phyloP scores from a whole-genome alignment of 352 stramenopile species.

The Phytophthora pistaciae region DNA sequence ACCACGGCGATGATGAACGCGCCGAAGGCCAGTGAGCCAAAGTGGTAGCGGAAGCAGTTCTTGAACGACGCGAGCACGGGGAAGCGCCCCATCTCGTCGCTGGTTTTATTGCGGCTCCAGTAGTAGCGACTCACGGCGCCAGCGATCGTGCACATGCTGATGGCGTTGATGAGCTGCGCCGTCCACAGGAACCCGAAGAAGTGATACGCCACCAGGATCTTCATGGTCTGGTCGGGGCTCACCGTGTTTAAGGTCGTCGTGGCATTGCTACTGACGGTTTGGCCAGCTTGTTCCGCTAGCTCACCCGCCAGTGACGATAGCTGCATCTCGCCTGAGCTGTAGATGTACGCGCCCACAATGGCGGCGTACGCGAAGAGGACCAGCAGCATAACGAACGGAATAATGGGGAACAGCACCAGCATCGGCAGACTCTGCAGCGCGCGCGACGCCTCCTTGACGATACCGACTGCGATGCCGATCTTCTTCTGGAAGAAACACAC shows the following conservation, averaged over 20 bases:
- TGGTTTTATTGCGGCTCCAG: constrained; percentile 87
- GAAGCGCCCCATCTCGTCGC: constrained; percentile 71
- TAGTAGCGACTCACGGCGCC: constrained; percentile 94
- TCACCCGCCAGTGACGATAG: constrained; percentile 44
- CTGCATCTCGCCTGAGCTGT: constrained; percentile 62
- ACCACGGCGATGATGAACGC: constrained; percentile 97
- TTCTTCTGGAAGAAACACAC: constrained; percentile 89
- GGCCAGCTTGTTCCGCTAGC: constrained; percentile 9
- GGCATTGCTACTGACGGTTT: constrained; percentile 17
- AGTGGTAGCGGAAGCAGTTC: constrained; percentile 93
- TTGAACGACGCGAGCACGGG: constrained; percentile 75
- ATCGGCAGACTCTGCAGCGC: constrained; percentile 69
- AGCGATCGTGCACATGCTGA: constrained; percentile 96
- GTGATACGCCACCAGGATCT: constrained; percentile 78
- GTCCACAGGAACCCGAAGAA: constrained; percentile 98
- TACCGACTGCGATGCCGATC: constrained; percentile 75
- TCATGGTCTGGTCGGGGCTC: constrained; percentile 67
- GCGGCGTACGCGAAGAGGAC: constrained; percentile 71
- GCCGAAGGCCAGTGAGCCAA: constrained; percentile 96
- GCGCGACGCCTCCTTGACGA: constrained; percentile 82
- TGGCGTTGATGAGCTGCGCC: constrained; percentile 95
- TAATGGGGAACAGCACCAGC: constrained; percentile 74
- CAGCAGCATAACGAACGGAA: constrained; percentile 71
- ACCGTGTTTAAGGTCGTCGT: constrained; percentile 52
- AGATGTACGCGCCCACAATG: constrained; percentile 74